Conservation (phyloP, 2,329 filamentous ascomycete species). For the Aureobasidium sp. region DNA sequence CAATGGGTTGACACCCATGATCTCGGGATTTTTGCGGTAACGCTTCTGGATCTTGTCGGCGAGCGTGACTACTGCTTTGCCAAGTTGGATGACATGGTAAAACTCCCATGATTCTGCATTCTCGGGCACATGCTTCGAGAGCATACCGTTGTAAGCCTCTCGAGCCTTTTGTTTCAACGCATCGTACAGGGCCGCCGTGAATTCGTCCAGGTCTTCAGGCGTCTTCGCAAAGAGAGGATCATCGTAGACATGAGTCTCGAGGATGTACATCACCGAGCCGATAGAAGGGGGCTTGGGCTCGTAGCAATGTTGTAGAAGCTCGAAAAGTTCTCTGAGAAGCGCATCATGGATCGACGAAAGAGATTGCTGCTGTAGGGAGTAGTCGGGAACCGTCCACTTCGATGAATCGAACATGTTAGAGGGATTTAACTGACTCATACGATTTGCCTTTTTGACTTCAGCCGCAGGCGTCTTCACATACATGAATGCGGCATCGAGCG, state of each 20-base stretch:
- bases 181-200: slow-evolving; percentile 60
- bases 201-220: slow-evolving; percentile 61
- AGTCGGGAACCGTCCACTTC: slow-evolving; percentile 43
- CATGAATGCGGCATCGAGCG: slow-evolving; percentile 74
- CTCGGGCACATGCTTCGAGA: slow-evolving; percentile 71
- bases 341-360: slow-evolving; percentile 69
- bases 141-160: slow-evolving; percentile 68
- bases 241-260: slow-evolving; percentile 72
- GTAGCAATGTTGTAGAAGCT: slow-evolving; percentile 79
- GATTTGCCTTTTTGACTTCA: slow-evolving; percentile 49
- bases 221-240: slow-evolving; percentile 68
- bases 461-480: slow-evolving; percentile 62
- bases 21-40: slow-evolving; percentile 76
- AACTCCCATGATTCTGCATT: slow-evolving; percentile 82
- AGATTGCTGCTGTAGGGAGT: slow-evolving; percentile 59
- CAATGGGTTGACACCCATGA: slow-evolving; percentile 65
- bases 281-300: slow-evolving; percentile 78
- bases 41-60: slow-evolving; percentile 86
- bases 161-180: slow-evolving; percentile 65
- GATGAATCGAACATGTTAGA: slow-evolving; percentile 40
- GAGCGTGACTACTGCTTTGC: slow-evolving; percentile 74
- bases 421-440: slow-evolving; percentile 37
- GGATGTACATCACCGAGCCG: slow-evolving; percentile 66
- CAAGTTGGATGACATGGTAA: slow-evolving; percentile 79
- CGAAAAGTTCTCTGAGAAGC: slow-evolving; percentile 76